Conservation (phyloP, 208 protist species). For the Trypanosoma avium region DNA sequence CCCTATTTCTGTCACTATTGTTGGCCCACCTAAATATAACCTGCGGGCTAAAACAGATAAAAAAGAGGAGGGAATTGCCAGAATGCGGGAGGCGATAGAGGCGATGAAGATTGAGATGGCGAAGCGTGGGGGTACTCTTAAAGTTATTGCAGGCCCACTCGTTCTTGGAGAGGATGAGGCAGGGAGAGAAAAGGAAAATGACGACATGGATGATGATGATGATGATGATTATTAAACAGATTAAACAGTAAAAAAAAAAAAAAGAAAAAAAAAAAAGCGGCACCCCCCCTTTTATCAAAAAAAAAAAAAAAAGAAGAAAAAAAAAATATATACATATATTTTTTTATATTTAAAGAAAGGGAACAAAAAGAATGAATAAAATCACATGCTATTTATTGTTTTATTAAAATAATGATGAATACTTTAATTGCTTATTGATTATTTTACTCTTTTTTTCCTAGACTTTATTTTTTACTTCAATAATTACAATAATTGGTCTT, state of each 20-base stretch:
- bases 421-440: too few species aligned
- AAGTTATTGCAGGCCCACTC: slow-evolving; percentile 83
- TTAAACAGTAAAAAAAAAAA: slow-evolving; percentile 21
- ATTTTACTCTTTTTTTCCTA: too few species aligned
- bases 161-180: slow-evolving; percentile 63
- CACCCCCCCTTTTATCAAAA: too few species aligned
- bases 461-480: too few species aligned
- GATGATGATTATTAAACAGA: slow-evolving; percentile 82
- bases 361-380: too few species aligned
- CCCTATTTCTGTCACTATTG: slow-evolving; percentile 92
- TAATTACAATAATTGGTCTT: too few species aligned
- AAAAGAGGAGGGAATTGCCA: slow-evolving; percentile 90
- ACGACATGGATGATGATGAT: slow-evolving; percentile 56
- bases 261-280: neutral
- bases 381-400: too few species aligned
- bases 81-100: slow-evolving; percentile 90
- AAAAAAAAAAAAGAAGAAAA: too few species aligned
- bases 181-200: slow-evolving; percentile 47
- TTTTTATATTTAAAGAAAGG: too few species aligned
- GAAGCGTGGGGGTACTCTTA: slow-evolving; percentile 82
- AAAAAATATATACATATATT: too few species aligned
- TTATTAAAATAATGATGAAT: too few species aligned
- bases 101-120: slow-evolving; percentile 89
- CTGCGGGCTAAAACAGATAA: slow-evolving; percentile 92
- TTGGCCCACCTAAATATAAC: slow-evolving; percentile 96